Base-by-base conservation (phyloP, 805 yeast genomes). In the Ogataea chonburiensis region DNA sequence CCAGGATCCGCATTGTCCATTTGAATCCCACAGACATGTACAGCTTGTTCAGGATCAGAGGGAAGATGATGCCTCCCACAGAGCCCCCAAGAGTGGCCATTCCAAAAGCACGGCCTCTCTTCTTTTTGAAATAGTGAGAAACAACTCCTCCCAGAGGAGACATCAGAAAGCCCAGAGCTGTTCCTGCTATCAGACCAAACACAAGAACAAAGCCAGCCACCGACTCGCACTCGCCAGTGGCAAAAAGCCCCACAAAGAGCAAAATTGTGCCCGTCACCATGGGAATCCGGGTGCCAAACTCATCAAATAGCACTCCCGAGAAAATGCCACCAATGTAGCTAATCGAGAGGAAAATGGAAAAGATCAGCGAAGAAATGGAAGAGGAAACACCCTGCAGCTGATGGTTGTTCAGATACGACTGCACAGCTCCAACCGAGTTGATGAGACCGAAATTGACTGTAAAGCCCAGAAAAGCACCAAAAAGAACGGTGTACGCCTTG, bases 51-150 rank as follows among this genome's bases (percentile, higher is more conserved):
- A 79, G 56, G 54, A 75, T 58, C 24, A 79, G 56, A 1, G 87
- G 85, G 52, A 76, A 73, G 5, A 78, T 50, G 8, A 79, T 65
- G 4, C 87, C 88, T 2, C 86, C 87, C 5, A 77, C 56, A 3
- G 83, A 75, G 1, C 85, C 85, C 3, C 86, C 87, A 7, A 77
- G 59, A 45, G 63, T 42, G 8, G 53, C 52, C 9, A 44, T 30
- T 4, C 55, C 56, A 23, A 47, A 41, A 16, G 65, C 68, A 38
- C 51, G 54, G 1, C 73, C 75, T 42, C 73, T 53, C 45, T 64
- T 68, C 28, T 52, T 52, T 38, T 53, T 52, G 44, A 68, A 69
- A 71, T 71, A 69, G 40, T 70, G 74, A 28, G 68, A 60, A n/a
- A 68, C 58, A 17, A 66, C 70, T 3, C 72, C 68, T 10, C 68